phyloP scores from a whole-genome alignment of 352 stramenopile species.

The Phytophthora podocarpi region DNA sequence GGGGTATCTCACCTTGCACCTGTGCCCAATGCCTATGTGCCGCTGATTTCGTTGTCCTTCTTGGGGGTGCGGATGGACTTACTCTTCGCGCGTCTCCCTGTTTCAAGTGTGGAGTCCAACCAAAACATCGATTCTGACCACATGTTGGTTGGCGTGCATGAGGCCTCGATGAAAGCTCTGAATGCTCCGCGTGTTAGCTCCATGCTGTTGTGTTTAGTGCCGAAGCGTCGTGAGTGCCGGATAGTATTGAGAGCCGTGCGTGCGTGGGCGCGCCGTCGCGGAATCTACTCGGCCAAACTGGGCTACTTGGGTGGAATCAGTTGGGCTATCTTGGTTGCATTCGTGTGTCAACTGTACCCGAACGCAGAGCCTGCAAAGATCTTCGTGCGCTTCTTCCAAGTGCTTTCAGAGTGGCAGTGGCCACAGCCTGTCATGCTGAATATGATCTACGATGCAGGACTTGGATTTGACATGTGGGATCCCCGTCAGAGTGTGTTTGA shows the following conservation, averaged over 20 bases:
- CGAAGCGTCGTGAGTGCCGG: conserved; percentile 89
- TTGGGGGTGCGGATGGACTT: conserved; percentile 91
- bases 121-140: conserved; percentile 88
- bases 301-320: conserved; percentile 98
- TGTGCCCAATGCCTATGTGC: conserved; percentile 92
- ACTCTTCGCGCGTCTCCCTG: conserved; percentile 86
- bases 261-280: conserved; percentile 84
- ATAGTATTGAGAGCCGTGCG: conserved; percentile 78
- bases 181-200: conserved; percentile 96
- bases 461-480: conserved; percentile 91
- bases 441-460: conserved; percentile 81
- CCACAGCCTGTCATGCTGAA: conserved; percentile 84
- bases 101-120: conserved; percentile 63
- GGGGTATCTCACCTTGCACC: conserved; percentile 79
- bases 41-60: conserved; percentile 92
- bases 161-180: conserved; percentile 93
- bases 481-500: conserved; percentile 85
- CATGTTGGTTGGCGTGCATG: conserved; percentile 93
- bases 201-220: conserved; percentile 93
- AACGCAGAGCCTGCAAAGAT: conserved; percentile 70
- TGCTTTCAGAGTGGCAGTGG: conserved; percentile 87
- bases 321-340: conserved; percentile 97
- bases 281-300: conserved; percentile 97
- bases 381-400: conserved; percentile 86
- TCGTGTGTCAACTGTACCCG: conserved; percentile 92